Base-by-base conservation (phyloP, 2,329 filamentous ascomycete species). In the Epichloe sp. region DNA sequence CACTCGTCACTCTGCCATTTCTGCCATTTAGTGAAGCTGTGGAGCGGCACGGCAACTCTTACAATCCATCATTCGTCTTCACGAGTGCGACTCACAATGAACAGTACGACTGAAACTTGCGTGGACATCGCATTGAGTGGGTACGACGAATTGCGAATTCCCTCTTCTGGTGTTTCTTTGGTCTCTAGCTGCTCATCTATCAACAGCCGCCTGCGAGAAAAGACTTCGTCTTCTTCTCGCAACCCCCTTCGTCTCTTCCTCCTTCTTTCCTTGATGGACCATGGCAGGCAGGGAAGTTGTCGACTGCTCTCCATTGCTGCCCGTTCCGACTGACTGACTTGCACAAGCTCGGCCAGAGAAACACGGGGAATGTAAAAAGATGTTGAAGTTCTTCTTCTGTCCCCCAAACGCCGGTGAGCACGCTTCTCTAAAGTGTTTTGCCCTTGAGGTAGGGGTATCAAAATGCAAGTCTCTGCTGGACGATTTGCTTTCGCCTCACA, bases 381-480 rank as follows among this genome's bases (percentile, higher is more conserved):
- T 71, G 69, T 72, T 72, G 69, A 72, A 72, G 56, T 70, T 69
- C 68, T 71, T 71, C 68, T 66, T 61, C 65, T 68, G 69, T 64
- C 67, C 66, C 66, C 52, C 44, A 64, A 70, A 69, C 66, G 66
- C 68, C 67, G 57, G 55, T 58, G 59, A 61, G 56, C 59, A 65
- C 58, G 58, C 60, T 57, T 60, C 57, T 59, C 60, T 58, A 59
- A 61, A 58, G 57, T 53, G 59, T 55, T 63, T 61, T 60, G 61
- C 58, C 57, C 59, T 57, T 57, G 58, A 60, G 65, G 65, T 69
- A 68, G 47, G 51, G 47, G 51, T 68, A 66, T 68, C 62, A 59
- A 65, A 65, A 68, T 69, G 65, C 65, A 69, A 68, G 60, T 64
- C 59, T 59, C 60, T 60, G 54, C 60, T 62, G 60, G 49, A 50